Evolutionary conservation across 2,329 filamentous ascomycete genomes (phyloP), one percentile per base, ranked within the genome.

Genomic region (Didymellaceae sp.): DNA sequence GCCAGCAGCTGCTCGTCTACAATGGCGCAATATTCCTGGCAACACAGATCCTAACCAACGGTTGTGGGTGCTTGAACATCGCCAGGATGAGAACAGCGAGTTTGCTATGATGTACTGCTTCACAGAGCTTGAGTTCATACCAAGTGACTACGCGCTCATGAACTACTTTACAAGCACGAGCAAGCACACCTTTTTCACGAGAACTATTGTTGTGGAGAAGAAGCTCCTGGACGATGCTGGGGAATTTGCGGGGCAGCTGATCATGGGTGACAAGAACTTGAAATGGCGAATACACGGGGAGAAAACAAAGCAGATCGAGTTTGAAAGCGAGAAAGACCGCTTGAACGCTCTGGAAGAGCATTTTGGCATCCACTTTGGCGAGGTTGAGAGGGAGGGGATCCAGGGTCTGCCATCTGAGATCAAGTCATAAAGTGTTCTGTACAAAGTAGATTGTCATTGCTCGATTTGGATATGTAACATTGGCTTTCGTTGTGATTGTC

Each of bases 41-140:
- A 71, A 68, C 34, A 67, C 59, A 2, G 72, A 74, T 33, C 55
- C 62, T 5, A 61, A 66, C 22, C 74, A 75, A 47, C 71, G 76
- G 17, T 57, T 78, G 4, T 79, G 77, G 77, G 72, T 77, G 8
- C 78, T 74, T 43, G 73, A 78, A 58, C 65, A 67, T 50, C 63
- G 63, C 3, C 61, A 56, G 4, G 58, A 68, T 14, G 63, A 70
- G 0, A 72, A 78, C 0, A 74, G 71, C 37, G 74, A 76, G 2
- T 91, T 86, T 83, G 75, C 79, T 17, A 75, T 81, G 1, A 81
- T 78, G 38, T 90, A 89, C 67, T 82, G 80, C 54, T 91, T 91
- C 67, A 79, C 80, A 11, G 72, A 74, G 57, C 54, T 74, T 3
- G 72, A 74, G 38, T 74, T 73, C 45, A 52, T 67, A 13, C 65